Base-by-base conservation (phyloP, 2,329 filamentous ascomycete genomes). In the Stemphylium vesicarium region DNA sequence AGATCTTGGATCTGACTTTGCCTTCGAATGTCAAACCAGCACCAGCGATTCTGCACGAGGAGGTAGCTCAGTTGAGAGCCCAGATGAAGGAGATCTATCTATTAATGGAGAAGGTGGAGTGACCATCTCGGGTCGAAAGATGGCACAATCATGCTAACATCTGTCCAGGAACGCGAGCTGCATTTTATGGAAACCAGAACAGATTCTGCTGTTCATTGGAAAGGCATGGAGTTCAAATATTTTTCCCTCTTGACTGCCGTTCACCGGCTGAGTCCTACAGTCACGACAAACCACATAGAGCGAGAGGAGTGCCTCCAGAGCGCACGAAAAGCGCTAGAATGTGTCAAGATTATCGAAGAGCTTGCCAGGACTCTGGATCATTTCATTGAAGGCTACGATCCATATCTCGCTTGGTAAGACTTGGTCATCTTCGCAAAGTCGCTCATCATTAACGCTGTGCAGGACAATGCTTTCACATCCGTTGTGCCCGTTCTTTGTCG, bases 381-480 rank as follows among this genome's bases (percentile, higher is more conserved):
- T 39, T 70, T 71, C 31, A 57, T 71, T 9, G 66, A 73, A 38
- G 69, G 68, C 22, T 71, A 66, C 15, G 68, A 69, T 38, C 69
- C 65, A 5, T 72, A 71, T 40, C 53, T 69, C 20, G 58, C 64
- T n/a, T 72, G 68, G 65, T 73, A 57, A 44, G 63, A 2, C 32
- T 18, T 13, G 36, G 11, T 13, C 13, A 18, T 1, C 8, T 12
- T 3, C 16, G 11, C 16, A 9, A 18, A 20, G 6, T 7, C 3
- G 20, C 15, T 6, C 2, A 5, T 32, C 26, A 44, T 60, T 70
- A 37, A 71, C 9, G 8, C 4, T 1, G 8, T 0, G 12, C 12
- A 73, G 72, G 72, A 72, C 67, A 1, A 66, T 73, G 40, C 66
- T 74, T 10, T 73, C 70, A 9, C 72, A 72, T 36, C 69, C 72